phyloP scores from a whole-genome alignment of 2,329 filamentous ascomycete genomes.

The Boeremia lycopersici region DNA sequence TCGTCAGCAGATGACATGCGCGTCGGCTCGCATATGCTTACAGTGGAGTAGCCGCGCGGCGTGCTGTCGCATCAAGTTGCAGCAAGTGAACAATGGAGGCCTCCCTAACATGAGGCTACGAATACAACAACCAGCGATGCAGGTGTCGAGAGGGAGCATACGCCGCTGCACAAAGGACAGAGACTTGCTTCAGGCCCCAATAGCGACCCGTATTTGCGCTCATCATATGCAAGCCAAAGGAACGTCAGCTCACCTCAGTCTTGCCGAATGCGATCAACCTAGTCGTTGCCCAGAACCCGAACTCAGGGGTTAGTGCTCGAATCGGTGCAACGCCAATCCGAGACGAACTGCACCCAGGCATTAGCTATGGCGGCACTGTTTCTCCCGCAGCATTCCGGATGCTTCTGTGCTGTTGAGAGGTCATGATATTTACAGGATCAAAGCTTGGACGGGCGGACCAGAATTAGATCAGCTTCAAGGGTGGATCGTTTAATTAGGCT shows the following conservation, averaged over 20 bases:
- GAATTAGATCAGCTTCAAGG: neutral
- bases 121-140: neutral
- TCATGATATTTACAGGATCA: neutral
- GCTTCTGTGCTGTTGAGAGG: conserved; percentile 3
- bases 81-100: conserved; percentile 2
- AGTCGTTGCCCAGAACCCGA: conserved; percentile 9
- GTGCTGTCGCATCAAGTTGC: conserved; percentile 2
- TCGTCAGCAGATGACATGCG: neutral
- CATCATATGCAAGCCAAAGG: conserved; percentile 13
- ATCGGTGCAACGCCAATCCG: conserved; percentile 8
- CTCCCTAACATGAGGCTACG: conserved; percentile 1
- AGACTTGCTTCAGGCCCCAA: neutral
- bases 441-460: conserved; percentile 1
- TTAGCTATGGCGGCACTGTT: conserved; percentile 5
- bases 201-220: conserved; percentile 10
- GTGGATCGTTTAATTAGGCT: conserved; percentile 8
- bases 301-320: conserved; percentile 7
- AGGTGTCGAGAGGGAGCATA: neutral
- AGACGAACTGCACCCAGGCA: conserved; percentile 8
- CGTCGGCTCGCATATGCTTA: conserved; percentile 5
- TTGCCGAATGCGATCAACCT: conserved; percentile 10
- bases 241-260: conserved; percentile 16
- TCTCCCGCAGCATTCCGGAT: conserved; percentile 2
- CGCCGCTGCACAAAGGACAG: conserved; percentile 5
- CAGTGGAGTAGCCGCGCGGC: conserved; percentile 10